These are phyloP conservation scores for Penicillium sp. DNA, from an alignment of 2,329 filamentous ascomycete species.

Conservation along the genomic window DNA sequence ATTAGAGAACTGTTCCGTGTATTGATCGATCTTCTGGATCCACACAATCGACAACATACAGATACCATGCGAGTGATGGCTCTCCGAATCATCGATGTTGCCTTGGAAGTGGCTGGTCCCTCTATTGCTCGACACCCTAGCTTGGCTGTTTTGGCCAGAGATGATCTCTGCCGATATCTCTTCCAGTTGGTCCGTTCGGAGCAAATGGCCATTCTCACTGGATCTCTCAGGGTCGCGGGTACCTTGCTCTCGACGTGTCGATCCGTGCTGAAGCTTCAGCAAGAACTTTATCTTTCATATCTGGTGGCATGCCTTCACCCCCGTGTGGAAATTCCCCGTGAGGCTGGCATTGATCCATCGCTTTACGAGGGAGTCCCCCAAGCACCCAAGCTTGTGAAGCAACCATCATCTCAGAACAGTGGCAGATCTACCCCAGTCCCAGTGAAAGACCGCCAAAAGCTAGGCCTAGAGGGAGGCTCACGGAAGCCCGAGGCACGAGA, in stretches of 20 bases:
- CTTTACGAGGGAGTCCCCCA: conserved; percentile 92
- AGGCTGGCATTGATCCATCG: conserved; percentile 81
- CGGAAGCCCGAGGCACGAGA: conserved; percentile 92
- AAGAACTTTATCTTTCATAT: conserved; percentile 93
- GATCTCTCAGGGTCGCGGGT: conserved; percentile 84
- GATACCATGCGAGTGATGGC: conserved; percentile 98
- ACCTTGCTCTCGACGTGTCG: conserved; percentile 88
- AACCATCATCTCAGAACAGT: conserved; percentile 69
- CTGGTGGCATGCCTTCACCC: conserved; percentile 90
- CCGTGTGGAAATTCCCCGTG: conserved; percentile 85
- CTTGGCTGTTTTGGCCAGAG: conserved; percentile 79
- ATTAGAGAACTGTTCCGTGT: conserved; percentile 93
- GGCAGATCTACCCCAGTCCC: conserved; percentile 85
- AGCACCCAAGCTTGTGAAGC: conserved; percentile 79
- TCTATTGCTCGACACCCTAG: conserved; percentile 91
- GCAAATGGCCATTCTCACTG: conserved; percentile 89
- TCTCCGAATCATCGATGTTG: conserved; percentile 91
- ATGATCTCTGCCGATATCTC: conserved; percentile 85
- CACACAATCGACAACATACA: conserved; percentile 85
- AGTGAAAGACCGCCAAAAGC: conserved; percentile 83
- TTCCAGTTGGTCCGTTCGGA: conserved; percentile 96
- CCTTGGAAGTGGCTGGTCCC: conserved; percentile 89
- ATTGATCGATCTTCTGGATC: conserved; percentile 86
- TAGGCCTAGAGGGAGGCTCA: conserved; percentile 85
- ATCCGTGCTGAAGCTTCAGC: conserved; percentile 85